Percentiles rank a stretch among this genome's conserved stretches.
Conservation (phyloP, 768 basidiomycete genomes). For the Pulveroboletus ravenelii region DNA sequence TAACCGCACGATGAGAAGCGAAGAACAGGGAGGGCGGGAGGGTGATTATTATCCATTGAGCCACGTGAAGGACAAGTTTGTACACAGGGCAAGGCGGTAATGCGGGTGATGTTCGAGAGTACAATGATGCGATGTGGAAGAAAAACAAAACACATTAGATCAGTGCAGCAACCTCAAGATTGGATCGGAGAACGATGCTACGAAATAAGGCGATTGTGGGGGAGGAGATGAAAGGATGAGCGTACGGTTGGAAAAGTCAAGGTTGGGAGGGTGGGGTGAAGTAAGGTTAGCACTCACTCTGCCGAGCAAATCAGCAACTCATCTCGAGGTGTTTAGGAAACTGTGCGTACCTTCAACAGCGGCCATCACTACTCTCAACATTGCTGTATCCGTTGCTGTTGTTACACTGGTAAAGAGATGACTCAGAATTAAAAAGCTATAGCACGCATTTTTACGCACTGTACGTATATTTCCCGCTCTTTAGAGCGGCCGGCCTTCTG, state of each 20-base stretch:
- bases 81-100: slow-evolving; percentile 12
- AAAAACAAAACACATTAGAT: slow-evolving; percentile 28
- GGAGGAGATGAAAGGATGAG: slow-evolving; percentile 22
- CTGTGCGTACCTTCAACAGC: slow-evolving; percentile 80
- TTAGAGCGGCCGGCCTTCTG: slow-evolving; percentile 82
- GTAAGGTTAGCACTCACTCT: slow-evolving; percentile 59
- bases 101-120: slow-evolving; percentile 5
- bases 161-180: slow-evolving; percentile 32
- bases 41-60: slow-evolving; percentile 17
- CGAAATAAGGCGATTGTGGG: slow-evolving; percentile 11
- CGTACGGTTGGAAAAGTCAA: slow-evolving; percentile 19
- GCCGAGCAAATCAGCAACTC: slow-evolving; percentile 14
- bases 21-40: neutral
- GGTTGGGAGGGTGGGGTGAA: slow-evolving; percentile 22
- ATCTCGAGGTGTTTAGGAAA: neutral
- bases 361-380: slow-evolving; percentile 90
- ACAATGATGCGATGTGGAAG: slow-evolving; percentile 14
- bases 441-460: slow-evolving; percentile 51
- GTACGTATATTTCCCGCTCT: slow-evolving; percentile 89
- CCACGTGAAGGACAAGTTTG: slow-evolving; percentile 17
- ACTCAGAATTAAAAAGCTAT: slow-evolving; percentile 7
- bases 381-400: slow-evolving; percentile 84
- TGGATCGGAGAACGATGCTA: slow-evolving; percentile 37
- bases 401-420: slow-evolving; percentile 54
- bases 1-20: slow-evolving; percentile 9